phyloP scores from a whole-genome alignment of 1,284 basidiomycete genomes.

The Irpex sp. region DNA sequence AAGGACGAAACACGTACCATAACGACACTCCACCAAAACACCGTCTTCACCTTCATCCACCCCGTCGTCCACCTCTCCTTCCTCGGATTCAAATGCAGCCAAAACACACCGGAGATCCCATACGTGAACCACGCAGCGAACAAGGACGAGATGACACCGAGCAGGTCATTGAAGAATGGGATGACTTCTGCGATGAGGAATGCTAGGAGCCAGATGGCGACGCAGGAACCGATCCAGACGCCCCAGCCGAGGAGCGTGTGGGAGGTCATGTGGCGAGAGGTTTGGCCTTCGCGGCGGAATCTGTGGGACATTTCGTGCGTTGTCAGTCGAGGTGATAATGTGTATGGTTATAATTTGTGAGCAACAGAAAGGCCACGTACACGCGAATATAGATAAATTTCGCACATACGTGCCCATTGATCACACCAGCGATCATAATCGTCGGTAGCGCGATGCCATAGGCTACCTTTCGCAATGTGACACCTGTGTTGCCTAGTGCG shows the following conservation, averaged over 20 bases:
- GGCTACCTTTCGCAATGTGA: slow-evolving; percentile 20
- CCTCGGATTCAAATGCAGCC: slow-evolving; percentile 25
- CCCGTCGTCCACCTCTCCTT: slow-evolving; percentile 20
- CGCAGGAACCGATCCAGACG: slow-evolving; percentile 25
- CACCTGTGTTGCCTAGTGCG: slow-evolving; percentile 27
- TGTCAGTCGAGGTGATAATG: background rate
- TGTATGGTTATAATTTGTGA: background rate
- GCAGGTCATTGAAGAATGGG: slow-evolving; percentile 30
- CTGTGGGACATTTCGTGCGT: slow-evolving; percentile 9
- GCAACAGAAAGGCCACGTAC: slow-evolving; percentile 12
- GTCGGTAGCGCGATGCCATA: slow-evolving; percentile 29
- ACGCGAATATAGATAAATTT: slow-evolving; percentile 27
- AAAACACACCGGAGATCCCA: slow-evolving; percentile 28
- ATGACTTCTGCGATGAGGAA: slow-evolving; percentile 30
- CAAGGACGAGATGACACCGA: slow-evolving; percentile 25
- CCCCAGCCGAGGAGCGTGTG: slow-evolving; percentile 25
- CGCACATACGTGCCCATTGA: slow-evolving; percentile 29
- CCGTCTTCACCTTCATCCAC: slow-evolving; percentile 18
- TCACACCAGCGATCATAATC: slow-evolving; percentile 27
- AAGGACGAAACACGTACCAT: slow-evolving; percentile 14
- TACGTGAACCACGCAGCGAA: slow-evolving; percentile 31
- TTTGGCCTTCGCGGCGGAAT: slow-evolving; percentile 22
- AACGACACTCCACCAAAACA: slow-evolving; percentile 24
- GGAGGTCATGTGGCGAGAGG: slow-evolving; percentile 24
- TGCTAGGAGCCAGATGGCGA: slow-evolving; percentile 22